Evolutionary conservation across 192 early-diverging fungal species (phyloP), one percentile per base, ranked within the genome.

Genomic region (Spinellus fusiger): DNA sequence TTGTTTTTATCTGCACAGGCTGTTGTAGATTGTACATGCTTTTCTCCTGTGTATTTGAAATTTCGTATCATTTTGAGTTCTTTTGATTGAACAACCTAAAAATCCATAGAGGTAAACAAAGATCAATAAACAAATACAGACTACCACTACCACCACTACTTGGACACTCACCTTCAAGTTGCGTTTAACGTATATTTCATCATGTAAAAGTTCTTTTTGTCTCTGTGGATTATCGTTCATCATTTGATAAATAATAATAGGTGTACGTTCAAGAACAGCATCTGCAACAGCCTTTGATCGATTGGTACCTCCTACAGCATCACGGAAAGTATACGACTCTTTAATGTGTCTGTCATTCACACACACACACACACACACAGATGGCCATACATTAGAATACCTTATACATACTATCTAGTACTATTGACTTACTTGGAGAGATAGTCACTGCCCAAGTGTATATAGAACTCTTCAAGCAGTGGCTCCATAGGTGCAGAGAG

Each of bases 261-360:
- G 83, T 20, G 92, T 88, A 1, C 93, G 85, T 59, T 90, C 81
- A 18, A 76, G 70, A 29, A 96, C 89, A 20, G 84, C 49, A 29
- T 76, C 63, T 54, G 90, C 78, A 28, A 94, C 56, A 23, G 64
- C 64, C 40, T 72, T 59, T 9, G 86, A 76, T 32, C 73, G 58
- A 0, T 59, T 51, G 0, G 85, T 85, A 7, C 50, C 54, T 22
- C 52, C 66, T 8, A 77, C 55, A 15, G 65, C 68, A 7, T 88
- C 89, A n/a, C 62, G 57, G 12, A 80, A 77, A 4, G 55, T 76
- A 22, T 65, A 78, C 5, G 35, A 68, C 62, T 88, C 85, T 20
- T 68, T 69, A 10, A 74, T 74, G 56, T 74, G 62, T 7, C 72
- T 69, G 58, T 44, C 35, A 13, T 9, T 9, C 5, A 9, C 7